These are phyloP conservation scores for Paracamarosporium sp. DNA, from an alignment of 2,329 filamentous ascomycete genomes.

Conservation along the genomic window DNA sequence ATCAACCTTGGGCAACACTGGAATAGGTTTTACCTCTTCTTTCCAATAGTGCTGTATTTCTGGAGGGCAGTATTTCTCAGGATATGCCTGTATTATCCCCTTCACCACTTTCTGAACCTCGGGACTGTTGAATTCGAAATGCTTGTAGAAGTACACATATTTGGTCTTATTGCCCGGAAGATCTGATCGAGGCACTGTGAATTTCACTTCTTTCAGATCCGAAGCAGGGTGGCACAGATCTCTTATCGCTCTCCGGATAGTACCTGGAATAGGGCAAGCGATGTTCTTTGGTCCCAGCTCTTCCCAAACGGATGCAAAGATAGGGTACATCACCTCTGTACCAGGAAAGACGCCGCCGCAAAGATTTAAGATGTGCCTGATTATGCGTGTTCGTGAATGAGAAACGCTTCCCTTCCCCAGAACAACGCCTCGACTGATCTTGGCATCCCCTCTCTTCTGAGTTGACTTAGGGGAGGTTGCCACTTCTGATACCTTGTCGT, in stretches of 20 bases:
- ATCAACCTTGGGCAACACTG: conserved; percentile 34
- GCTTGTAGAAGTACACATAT: conserved; percentile 56
- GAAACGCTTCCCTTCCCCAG: conserved; percentile 52
- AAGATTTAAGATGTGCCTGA: conserved; percentile 61
- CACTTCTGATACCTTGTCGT: not conserved
- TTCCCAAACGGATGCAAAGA: conserved; percentile 63
- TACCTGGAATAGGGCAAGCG: conserved; percentile 59
- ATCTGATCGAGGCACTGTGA: conserved; percentile 25
- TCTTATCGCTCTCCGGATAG: conserved; percentile 59
- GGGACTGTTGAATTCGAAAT: conserved; percentile 53
- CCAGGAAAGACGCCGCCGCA: conserved; percentile 64
- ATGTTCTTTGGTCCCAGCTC: conserved; percentile 44
- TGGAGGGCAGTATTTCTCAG: conserved; percentile 41
- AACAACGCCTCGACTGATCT: conserved; percentile 26
- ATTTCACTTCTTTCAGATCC: conserved; percentile 58
- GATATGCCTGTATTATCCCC: conserved; percentile 55
- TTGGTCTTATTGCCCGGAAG: conserved; percentile 52
- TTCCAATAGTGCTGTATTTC: conserved; percentile 35
- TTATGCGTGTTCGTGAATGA: conserved; percentile 54
- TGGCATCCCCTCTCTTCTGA: not conserved
- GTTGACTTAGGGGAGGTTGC: not conserved
- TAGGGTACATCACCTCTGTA: conserved; percentile 61
- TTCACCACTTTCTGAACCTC: conserved; percentile 57
- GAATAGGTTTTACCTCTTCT: conserved; percentile 23
- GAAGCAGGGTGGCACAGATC: conserved; percentile 53